Conservation (phyloP, 305 asterid genomes). For the Fraxinus greggii region DNA sequence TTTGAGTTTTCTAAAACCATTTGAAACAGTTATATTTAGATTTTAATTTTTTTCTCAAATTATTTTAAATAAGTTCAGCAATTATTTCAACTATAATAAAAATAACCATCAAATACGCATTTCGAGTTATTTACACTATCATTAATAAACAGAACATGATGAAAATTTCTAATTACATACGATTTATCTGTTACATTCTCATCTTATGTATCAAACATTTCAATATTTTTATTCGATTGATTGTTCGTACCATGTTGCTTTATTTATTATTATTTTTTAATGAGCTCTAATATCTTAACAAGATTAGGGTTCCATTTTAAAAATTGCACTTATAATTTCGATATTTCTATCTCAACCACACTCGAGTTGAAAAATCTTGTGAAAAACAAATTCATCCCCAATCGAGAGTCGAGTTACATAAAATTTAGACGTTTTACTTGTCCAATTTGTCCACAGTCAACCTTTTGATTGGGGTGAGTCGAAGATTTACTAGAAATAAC, state of each 20-base stretch:
- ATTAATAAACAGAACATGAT: no score
- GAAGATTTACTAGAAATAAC: background rate
- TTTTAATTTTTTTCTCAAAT: no score
- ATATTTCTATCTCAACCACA: background rate
- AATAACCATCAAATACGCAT: no score
- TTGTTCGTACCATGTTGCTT: background rate
- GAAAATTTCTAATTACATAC: no score
- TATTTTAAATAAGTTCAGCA: no score
- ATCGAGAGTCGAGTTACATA: background rate
- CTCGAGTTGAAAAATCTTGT: background rate
- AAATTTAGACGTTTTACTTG: background rate
- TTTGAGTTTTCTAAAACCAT: no score
- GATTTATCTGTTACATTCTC: background rate
- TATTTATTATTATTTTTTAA: no score
- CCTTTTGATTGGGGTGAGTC: background rate
- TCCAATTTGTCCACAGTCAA: background rate
- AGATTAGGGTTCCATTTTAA: background rate
- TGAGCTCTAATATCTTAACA: background rate
- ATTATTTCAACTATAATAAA: no score
- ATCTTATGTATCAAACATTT: background rate
- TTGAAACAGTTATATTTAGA: no score
- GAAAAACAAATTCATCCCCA: background rate
- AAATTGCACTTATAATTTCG: background rate
- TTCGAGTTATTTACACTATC: no score
- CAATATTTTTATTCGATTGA: background rate